These are phyloP conservation scores for Davidsoniella virescens DNA, from an alignment of 2,329 filamentous ascomycete genomes.

Conservation along the genomic window DNA sequence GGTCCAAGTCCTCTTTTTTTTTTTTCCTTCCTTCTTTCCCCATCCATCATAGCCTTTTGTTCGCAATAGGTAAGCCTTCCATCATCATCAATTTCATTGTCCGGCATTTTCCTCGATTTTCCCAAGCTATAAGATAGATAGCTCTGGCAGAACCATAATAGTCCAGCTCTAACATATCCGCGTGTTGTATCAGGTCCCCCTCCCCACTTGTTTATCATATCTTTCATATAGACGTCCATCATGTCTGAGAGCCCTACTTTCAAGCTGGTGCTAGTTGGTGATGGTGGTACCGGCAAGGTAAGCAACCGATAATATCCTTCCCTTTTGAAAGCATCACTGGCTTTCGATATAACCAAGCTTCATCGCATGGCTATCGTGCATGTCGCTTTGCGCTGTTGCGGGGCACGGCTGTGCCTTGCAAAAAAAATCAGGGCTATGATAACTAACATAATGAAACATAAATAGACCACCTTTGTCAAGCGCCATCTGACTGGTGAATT, in stretches of 20 bases:
- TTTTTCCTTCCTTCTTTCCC: constrained; percentile 9
- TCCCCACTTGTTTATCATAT: constrained; percentile 28
- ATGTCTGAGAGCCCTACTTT: constrained; percentile 49
- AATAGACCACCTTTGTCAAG: constrained; percentile 98
- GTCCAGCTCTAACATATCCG: constrained; percentile 10
- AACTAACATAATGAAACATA: not conserved
- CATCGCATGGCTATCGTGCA: not conserved
- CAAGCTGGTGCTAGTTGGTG: constrained; percentile 99
- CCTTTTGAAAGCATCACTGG: not conserved
- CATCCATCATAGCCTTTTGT: constrained; percentile 11
- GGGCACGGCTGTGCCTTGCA: constrained; percentile 1
- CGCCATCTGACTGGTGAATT: constrained; percentile 99
- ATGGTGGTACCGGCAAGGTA: constrained; percentile 98
- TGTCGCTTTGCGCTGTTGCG: constrained; percentile 6
- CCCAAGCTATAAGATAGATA: not conserved
- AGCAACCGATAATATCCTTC: not conserved
- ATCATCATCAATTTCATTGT: not conserved
- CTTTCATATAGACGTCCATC: constrained; percentile 6
- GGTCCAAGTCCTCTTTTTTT: constrained; percentile 12
- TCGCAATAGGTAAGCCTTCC: constrained; percentile 10
- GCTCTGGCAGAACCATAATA: not conserved
- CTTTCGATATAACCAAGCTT: not conserved
- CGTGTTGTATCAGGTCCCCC: constrained; percentile 8
- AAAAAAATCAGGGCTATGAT: not conserved
- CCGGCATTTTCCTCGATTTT: not conserved